phyloP scores from a whole-genome alignment of 495 filamentous ascomycete species.

The Penicillium waksmanii region DNA sequence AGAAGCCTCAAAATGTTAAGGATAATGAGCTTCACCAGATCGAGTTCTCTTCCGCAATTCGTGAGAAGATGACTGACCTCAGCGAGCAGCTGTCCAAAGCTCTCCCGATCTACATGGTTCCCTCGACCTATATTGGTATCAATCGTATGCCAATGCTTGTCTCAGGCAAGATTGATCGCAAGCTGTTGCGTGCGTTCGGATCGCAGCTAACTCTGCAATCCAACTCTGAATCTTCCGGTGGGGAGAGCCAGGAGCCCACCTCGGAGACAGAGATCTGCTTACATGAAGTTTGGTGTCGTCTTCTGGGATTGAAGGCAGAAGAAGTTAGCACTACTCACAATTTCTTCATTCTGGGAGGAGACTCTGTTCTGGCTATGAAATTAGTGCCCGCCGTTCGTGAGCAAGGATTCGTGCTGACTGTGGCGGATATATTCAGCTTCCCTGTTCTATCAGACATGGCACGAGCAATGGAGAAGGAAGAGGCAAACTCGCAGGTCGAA shows the following conservation, averaged over 20 bases:
- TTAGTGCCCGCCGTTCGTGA: constrained; percentile 41
- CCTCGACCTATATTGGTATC: constrained; percentile 39
- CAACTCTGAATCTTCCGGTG: constrained; percentile 1
- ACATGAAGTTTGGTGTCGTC: constrained; percentile 47
- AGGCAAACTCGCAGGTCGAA: constrained; percentile 11
- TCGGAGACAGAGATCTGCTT: constrained; percentile 42
- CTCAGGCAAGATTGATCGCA: constrained; percentile 29
- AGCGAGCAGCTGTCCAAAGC: constrained; percentile 38
- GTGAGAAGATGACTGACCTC: constrained; percentile 32
- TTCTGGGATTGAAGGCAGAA: constrained; percentile 40
- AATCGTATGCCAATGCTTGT: constrained; percentile 29
- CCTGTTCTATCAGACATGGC: constrained; percentile 13
- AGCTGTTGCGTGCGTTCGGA: constrained; percentile 29
- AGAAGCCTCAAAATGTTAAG: constrained; percentile 2
- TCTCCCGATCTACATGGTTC: constrained; percentile 46
- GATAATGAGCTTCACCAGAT: constrained; percentile 20
- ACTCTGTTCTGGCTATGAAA: constrained; percentile 53
- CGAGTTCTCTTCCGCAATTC: constrained; percentile 26
- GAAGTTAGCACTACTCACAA: constrained; percentile 47
- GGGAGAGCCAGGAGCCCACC: constrained; percentile 1
- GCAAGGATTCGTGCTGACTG: constrained; percentile 38
- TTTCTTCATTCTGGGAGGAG: constrained; percentile 52
- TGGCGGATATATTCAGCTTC: constrained; percentile 49
- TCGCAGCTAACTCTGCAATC: constrained; percentile 16
- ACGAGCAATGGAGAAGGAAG: constrained; percentile 7